These are phyloP conservation scores for Alternaria atra DNA, from an alignment of 2,329 filamentous ascomycete genomes.

Conservation along the genomic window DNA sequence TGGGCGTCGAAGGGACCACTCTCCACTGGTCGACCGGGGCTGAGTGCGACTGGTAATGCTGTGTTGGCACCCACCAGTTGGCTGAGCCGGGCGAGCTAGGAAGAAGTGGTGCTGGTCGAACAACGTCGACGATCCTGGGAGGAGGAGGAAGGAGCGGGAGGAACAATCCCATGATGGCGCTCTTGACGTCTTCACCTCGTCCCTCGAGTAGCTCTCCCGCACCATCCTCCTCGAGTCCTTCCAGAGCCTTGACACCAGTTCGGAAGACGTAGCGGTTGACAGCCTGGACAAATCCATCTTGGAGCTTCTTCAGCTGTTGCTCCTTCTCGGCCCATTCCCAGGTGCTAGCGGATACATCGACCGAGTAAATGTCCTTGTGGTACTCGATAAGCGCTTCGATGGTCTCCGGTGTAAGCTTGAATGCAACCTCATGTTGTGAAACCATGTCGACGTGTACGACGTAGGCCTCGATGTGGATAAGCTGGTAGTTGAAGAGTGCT, in stretches of 20 bases:
- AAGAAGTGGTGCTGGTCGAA: conserved; percentile 84
- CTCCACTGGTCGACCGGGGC: conserved; percentile 87
- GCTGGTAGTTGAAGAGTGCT: conserved; percentile 89
- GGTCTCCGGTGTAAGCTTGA: conserved; percentile 94
- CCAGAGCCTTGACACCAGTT: conserved; percentile 85
- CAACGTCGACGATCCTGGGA: conserved; percentile 86
- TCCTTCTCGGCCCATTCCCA: conserved; percentile 98
- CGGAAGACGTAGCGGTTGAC: conserved; percentile 98
- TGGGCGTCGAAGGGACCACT: conserved; percentile 87
- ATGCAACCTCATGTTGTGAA: conserved; percentile 94
- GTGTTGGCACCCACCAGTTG: conserved; percentile 79
- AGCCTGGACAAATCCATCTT: conserved; percentile 95
- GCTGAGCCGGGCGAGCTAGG: conserved; percentile 79
- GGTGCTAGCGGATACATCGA: conserved; percentile 86
- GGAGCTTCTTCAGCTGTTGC: conserved; percentile 93
- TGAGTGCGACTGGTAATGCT: conserved; percentile 67
- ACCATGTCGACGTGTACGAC: conserved; percentile 99
- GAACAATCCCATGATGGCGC: conserved; percentile 82
- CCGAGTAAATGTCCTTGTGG: conserved; percentile 93
- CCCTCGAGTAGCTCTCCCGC: conserved; percentile 91
- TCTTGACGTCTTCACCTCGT: conserved; percentile 93
- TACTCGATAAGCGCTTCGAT: conserved; percentile 94
- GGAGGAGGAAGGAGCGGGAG: conserved; percentile 85
- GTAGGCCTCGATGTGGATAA: conserved; percentile 94
- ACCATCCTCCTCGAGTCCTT: conserved; percentile 96